phyloP scores from a whole-genome alignment of 2,329 filamentous ascomycete species.

The Fusarium concolor region DNA sequence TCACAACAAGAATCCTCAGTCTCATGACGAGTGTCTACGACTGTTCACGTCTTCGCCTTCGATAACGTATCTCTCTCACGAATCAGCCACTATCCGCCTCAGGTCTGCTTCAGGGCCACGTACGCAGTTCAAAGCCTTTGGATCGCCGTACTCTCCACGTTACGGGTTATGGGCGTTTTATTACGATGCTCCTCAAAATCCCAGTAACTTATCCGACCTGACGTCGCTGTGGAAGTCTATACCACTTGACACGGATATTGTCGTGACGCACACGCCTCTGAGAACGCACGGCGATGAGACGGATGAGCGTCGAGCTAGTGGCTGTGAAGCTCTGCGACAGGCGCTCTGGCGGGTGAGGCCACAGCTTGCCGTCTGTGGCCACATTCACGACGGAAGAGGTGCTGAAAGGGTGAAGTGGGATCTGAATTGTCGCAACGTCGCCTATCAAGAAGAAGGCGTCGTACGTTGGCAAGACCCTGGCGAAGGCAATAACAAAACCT shows the following conservation, averaged over 20 bases:
- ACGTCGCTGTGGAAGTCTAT: conserved; percentile 70
- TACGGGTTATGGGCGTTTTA: conserved; percentile 74
- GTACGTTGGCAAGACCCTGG: conserved; percentile 71
- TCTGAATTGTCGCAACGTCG: conserved; percentile 52
- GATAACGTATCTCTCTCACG: conserved; percentile 74
- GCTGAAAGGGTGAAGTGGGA: conserved; percentile 73
- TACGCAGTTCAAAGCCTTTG: conserved; percentile 75
- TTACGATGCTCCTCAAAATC: conserved; percentile 58
- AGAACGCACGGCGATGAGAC: conserved; percentile 67
- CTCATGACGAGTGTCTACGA: conserved; percentile 63
- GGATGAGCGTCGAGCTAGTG: conserved; percentile 55
- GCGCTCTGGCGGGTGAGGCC: conserved; percentile 72
- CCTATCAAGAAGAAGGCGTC: conserved; percentile 58
- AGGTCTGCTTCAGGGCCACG: conserved; percentile 63
- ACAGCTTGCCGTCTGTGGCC: conserved; percentile 74
- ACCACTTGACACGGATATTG: conserved; percentile 70
- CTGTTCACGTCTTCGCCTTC: conserved; percentile 65
- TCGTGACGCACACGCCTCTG: conserved; percentile 78
- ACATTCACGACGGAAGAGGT: conserved; percentile 77
- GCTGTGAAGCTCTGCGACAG: conserved; percentile 70
- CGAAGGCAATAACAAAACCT: conserved; percentile 66
- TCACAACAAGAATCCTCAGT: conserved; percentile 67
- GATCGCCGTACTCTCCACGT: conserved; percentile 73
- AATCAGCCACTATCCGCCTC: conserved; percentile 65
- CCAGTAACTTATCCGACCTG: conserved; percentile 35